Evolutionary conservation across 2,329 filamentous ascomycete species (phyloP).

Genomic region (Lachnellula hyalina): DNA sequence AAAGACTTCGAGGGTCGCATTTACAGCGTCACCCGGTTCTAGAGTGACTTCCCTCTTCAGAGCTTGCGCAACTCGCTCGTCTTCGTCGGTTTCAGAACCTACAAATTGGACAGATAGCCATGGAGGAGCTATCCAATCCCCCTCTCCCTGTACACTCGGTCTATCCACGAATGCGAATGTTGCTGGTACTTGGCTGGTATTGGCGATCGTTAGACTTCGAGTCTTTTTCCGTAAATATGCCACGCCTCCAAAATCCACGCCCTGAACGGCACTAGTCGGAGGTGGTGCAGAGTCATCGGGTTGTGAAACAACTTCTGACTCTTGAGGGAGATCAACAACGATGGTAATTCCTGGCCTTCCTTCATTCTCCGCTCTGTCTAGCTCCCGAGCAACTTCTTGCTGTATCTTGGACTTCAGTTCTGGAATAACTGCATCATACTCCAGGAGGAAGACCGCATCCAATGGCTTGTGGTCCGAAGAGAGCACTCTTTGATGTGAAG

Average conservation of each 20-base stretch:
- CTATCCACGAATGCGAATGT: slow-evolving; percentile 75
- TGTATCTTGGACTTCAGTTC: slow-evolving; percentile 80
- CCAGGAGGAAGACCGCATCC: slow-evolving; percentile 73
- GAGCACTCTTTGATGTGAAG: slow-evolving; percentile 80
- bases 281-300: slow-evolving; percentile 9
- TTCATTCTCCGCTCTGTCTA: slow-evolving; percentile 91
- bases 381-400: slow-evolving; percentile 77
- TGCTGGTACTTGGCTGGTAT: slow-evolving; percentile 79
- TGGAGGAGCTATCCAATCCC: slow-evolving; percentile 40
- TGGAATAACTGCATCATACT: slow-evolving; percentile 81
- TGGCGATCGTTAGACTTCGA: slow-evolving; percentile 76
- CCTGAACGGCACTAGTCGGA: slow-evolving; percentile 37
- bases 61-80: slow-evolving; percentile 13
- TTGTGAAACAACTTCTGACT: slow-evolving; percentile 26
- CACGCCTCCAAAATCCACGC: slow-evolving; percentile 74
- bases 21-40: slow-evolving; percentile 77
- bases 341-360: slow-evolving; percentile 76
- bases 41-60: slow-evolving; percentile 50
- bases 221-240: slow-evolving; percentile 61
- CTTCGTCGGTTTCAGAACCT: slow-evolving; percentile 38
- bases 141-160: slow-evolving; percentile 53
- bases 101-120: slow-evolving; percentile 72
- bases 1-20: slow-evolving; percentile 61
- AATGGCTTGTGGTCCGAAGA: slow-evolving; percentile 97
- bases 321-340: slow-evolving; percentile 62